phyloP scores from a whole-genome alignment of 164 flowering plant species.

The Sedum album region DNA sequence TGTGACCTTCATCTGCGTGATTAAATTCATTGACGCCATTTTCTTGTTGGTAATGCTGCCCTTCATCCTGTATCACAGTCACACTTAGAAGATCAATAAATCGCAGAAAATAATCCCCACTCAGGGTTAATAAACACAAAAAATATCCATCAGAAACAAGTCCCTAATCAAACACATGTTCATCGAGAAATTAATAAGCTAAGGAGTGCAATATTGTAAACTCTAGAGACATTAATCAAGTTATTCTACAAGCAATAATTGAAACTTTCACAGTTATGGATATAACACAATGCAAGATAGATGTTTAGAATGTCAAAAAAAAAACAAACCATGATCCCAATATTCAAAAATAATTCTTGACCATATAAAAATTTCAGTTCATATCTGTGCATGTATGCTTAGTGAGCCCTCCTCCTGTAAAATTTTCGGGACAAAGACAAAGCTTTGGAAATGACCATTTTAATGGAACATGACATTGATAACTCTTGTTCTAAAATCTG shows the following conservation, averaged over 20 bases:
- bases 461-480: too few relatives aligned
- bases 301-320: too few relatives aligned
- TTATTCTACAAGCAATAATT: background rate
- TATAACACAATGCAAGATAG: too few relatives aligned
- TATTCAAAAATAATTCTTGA: too few relatives aligned
- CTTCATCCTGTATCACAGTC: slow-evolving; percentile 1
- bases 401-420: too few relatives aligned
- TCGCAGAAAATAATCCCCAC: background rate
- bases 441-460: too few relatives aligned
- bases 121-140: background rate
- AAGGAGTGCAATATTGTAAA: too few relatives aligned
- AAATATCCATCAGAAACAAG: background rate
- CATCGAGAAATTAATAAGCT: background rate
- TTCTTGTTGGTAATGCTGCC: background rate
- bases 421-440: too few relatives aligned
- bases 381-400: too few relatives aligned
- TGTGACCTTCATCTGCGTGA: background rate
- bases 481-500: too few relatives aligned
- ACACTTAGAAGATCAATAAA: background rate
- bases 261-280: background rate
- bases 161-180: background rate
- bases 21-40: background rate
- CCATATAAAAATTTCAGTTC: too few relatives aligned
- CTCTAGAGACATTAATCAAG: background rate
- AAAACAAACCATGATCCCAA: too few relatives aligned